A percentile compares a stretch with the other conserved stretches of the same genome.
Evolutionary conservation across 495 filamentous ascomycete species (phyloP).

Genomic region (Opeltia flavorubescens): DNA sequence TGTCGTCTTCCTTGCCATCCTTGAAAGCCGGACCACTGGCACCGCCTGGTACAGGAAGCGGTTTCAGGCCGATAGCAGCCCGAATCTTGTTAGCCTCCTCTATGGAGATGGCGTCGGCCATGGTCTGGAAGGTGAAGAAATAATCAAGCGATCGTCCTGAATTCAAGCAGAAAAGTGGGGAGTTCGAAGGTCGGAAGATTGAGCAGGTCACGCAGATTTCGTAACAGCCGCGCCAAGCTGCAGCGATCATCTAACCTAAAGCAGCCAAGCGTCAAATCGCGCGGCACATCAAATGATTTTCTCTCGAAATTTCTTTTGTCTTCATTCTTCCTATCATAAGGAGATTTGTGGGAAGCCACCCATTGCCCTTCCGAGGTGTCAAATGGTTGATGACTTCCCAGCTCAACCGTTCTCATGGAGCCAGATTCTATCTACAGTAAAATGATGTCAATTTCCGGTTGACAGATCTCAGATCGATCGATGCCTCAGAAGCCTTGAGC

Average conservation of each 20-base stretch:
- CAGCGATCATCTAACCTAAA: slow-evolving; percentile 15
- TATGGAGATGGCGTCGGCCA: slow-evolving; percentile 72
- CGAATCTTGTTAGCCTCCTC: slow-evolving; percentile 93
- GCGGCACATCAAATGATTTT: no score
- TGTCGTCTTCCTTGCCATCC: slow-evolving; percentile 30
- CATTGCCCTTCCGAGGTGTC: slow-evolving; percentile 37
- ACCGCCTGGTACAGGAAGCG: slow-evolving; percentile 65
- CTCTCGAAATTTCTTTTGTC: slow-evolving; percentile 15
- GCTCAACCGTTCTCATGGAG: slow-evolving; percentile 71
- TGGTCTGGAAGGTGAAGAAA: slow-evolving; percentile 23
- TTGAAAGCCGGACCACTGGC: slow-evolving; percentile 44
- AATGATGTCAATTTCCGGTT: slow-evolving; percentile 81
- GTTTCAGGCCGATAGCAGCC: slow-evolving; percentile 75
- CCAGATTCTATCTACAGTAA: slow-evolving; percentile 38
- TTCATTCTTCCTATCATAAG: slow-evolving; percentile 25
- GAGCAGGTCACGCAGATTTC: no score
- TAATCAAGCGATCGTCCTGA: no score
- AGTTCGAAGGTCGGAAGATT: no score
- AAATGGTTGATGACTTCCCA: slow-evolving; percentile 67
- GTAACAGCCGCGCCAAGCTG: no score
- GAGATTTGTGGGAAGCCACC: slow-evolving; percentile 80
- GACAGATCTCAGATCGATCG: slow-evolving; percentile 80
- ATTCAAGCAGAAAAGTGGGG: no score
- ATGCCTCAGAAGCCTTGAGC: slow-evolving; percentile 43
- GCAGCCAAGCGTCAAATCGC: slow-evolving; percentile 20